Evolutionary conservation across 192 early-diverging fungal species (phyloP).

Genomic region (Podila minutissima): DNA sequence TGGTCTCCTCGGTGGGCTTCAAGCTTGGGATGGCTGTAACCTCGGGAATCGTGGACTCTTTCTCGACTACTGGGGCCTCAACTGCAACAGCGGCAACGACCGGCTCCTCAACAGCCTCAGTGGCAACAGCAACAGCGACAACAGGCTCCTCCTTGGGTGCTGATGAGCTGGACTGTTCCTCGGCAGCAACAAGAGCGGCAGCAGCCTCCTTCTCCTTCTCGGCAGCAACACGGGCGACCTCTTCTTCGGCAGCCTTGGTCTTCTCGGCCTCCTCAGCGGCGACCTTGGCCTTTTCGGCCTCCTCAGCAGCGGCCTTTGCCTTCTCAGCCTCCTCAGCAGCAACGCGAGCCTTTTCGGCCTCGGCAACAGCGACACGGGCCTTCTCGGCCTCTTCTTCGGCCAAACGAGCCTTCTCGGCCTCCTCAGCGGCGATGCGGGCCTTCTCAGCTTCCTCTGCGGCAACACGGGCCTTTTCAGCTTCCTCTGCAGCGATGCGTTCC

Average conservation of each 20-base stretch:
- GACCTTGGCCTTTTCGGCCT: conserved; percentile 3
- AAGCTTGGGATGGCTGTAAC: conserved; percentile 37
- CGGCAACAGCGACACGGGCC: conserved; percentile 10
- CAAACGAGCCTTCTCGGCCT: background rate
- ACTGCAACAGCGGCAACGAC: background rate
- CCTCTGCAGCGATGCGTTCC: background rate
- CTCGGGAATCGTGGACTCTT: conserved; percentile 27
- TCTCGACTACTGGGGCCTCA: background rate
- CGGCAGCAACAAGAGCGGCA: conserved; percentile 13
- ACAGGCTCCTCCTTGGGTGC: background rate
- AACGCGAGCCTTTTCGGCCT: conserved; percentile 1
- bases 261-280: conserved; percentile 18
- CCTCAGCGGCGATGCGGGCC: conserved; percentile 6
- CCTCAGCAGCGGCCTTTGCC: background rate
- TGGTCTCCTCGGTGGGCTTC: conserved; percentile 36
- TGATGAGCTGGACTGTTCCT: conserved; percentile 16
- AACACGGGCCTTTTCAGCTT: conserved; percentile 1
- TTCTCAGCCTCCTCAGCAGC: background rate
- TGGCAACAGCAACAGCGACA: background rate
- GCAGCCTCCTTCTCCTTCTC: conserved; percentile 18
- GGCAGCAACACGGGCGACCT: conserved; percentile 12
- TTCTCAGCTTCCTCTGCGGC: conserved; percentile 21
- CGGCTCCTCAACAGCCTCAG: conserved; percentile 7
- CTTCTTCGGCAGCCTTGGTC: background rate
- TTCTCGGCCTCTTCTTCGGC: conserved; percentile 12